A percentile compares a stretch with the other conserved stretches of the same genome.
phyloP scores from a whole-genome alignment of 73 alveolate genomes.

The Symbiodinium pilosum region DNA sequence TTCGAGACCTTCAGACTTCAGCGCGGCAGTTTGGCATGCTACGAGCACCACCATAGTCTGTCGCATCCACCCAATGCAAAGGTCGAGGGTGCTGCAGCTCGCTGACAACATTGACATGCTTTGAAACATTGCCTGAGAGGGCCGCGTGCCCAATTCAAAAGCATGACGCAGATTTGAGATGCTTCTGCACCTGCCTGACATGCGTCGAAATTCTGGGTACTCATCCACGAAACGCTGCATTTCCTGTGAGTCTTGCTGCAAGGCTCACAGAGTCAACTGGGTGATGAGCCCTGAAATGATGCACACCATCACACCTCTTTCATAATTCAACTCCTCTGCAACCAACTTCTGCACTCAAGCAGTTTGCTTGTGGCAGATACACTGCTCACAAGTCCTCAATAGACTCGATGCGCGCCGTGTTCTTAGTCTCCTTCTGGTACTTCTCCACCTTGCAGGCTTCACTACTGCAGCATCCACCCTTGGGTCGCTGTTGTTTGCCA shows the following conservation, averaged over 20 bases:
- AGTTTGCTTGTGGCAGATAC: neutral
- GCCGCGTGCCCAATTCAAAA: too few relatives aligned
- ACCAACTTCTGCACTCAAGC: too few relatives aligned
- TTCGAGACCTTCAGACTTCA: too few relatives aligned
- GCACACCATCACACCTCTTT: neutral
- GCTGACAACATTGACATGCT: conserved; percentile 98
- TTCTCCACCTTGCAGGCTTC: conserved; percentile 45
- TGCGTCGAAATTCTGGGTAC: conserved; percentile 97
- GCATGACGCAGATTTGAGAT: too few relatives aligned
- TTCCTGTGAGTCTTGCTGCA: neutral
- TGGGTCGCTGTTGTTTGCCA: too few relatives aligned
- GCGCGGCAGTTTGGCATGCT: neutral
- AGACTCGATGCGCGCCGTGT: conserved; percentile 96
- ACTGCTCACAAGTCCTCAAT: conserved; percentile 97
- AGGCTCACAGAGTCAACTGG: neutral
- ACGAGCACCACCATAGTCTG: neutral
- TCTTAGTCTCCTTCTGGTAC: conserved; percentile 90
- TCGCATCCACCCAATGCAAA: neutral
- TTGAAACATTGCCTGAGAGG: conserved; percentile 97
- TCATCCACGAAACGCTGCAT: conserved; percentile 97
- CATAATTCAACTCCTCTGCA: neutral
- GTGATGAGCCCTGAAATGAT: neutral
- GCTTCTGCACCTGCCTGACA: conserved; percentile 61
- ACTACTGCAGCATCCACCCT: too few relatives aligned
- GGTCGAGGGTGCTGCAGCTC: conserved; percentile 95